Percentiles rank a stretch among this genome's conserved stretches.
phyloP scores from a whole-genome alignment of 2,329 filamentous ascomycete genomes.

The Calonectria hawksworthii region DNA sequence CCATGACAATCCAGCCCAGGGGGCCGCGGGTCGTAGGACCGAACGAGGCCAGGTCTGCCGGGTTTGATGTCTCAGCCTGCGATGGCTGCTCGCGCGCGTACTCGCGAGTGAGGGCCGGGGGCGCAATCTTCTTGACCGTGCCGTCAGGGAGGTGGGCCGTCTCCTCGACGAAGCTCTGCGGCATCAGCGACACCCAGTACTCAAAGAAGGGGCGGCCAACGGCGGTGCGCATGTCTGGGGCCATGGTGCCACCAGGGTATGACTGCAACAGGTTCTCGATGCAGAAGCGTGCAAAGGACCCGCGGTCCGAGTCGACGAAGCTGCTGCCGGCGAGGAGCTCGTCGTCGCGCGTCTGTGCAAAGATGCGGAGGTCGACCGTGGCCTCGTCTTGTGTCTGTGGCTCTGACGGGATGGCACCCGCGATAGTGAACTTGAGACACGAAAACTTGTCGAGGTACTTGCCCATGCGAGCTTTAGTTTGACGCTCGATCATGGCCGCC shows the following conservation, averaged over 20 bases:
- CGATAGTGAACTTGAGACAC: constrained; percentile 48
- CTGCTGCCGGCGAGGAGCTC: constrained; percentile 43
- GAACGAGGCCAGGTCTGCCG: constrained; percentile 30
- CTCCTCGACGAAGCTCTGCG: constrained; percentile 39
- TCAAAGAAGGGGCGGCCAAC: constrained; percentile 47
- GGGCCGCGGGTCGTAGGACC: constrained; percentile 43
- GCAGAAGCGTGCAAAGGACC: constrained; percentile 36
- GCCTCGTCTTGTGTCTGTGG: constrained; percentile 57
- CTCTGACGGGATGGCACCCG: constrained; percentile 55
- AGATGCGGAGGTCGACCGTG: constrained; percentile 61
- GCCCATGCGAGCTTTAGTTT: constrained; percentile 49
- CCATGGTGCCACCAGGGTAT: constrained; percentile 59
- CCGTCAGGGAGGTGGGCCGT: constrained; percentile 32
- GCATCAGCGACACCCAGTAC: constrained; percentile 44
- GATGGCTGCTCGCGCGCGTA: constrained; percentile 35
- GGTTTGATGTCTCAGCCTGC: constrained; percentile 34
- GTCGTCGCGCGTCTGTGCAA: constrained; percentile 59
- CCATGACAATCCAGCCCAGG: constrained; percentile 47
- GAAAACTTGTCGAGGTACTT: constrained; percentile 52
- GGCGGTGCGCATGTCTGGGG: constrained; percentile 54
- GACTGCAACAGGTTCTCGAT: constrained; percentile 50
- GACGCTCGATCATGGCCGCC: constrained; percentile 56
- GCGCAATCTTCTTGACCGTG: constrained; percentile 31
- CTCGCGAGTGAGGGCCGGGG: constrained; percentile 17
- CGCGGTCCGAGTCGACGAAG: constrained; percentile 52